Evolutionary conservation across 164 flowering plant genomes (phyloP), one percentile per base, ranked within the genome.

Genomic region (Echeveria elegans): DNA sequence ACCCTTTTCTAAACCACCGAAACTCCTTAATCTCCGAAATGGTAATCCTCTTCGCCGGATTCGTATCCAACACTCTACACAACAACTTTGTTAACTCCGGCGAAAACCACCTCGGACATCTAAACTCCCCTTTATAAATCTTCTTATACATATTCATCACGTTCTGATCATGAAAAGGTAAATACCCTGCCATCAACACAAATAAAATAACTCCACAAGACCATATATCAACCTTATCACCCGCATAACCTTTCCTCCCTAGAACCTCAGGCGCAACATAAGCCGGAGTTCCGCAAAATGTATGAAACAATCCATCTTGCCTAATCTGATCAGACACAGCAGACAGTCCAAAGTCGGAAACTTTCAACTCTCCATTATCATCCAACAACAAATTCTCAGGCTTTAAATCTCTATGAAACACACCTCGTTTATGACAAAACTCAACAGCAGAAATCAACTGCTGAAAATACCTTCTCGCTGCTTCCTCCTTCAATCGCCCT

Each of bases 361-460:
- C 80, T 67, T 79, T 79, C 30, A 78, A 70, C 24, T 76, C 70
- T 1, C 70, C 70, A 40, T 68, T 68, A 28, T 68, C 70, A 38
- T 68, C 70, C 48, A 68, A 23, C 72, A 79, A 45, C 21, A 79
- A 71, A 53, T 79, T 79, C 70, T 79, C 82, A 19, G 82, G 82
- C 74, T 77, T 79, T 36, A 77, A 72, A 64, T 77, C 80, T 1
- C 82, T 66, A 63, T 77, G 80, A 48, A 43, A 74, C 45, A 77
- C 82, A 19, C 82, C 80, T 21, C 80, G 38, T n/a, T 74, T 56
- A 66, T 79, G 82, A 66, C 82, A 79, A 72, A 79, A 79, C 8
- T 60, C 76, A 34, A 79, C 76, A 23, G 82, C 82, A 2, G 79
- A 76, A 70, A 79, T 59, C 53, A 79, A 63, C 60, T 79, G 82